A percentile compares a stretch with the other conserved stretches of the same genome.
These are phyloP conservation scores for Medicago ruthenica DNA, from an alignment of 306 rosid genomes.

Conservation along the genomic window DNA sequence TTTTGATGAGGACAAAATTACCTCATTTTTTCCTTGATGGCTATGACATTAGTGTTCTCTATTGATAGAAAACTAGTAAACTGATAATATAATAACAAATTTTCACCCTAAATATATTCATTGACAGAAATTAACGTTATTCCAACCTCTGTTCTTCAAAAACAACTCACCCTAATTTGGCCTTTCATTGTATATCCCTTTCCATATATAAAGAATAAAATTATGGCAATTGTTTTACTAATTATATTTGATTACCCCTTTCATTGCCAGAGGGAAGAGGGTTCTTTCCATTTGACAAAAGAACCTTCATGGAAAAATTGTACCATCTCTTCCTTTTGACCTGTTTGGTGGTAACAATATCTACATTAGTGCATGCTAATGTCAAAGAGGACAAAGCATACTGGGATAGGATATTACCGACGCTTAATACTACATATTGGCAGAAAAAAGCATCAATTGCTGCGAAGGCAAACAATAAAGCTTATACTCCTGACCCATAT, in stretches of 20 bases:
- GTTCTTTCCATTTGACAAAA: constrained; percentile 22
- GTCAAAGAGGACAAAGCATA: background rate
- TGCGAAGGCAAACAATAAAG: constrained; percentile 13
- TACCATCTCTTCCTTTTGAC: background rate
- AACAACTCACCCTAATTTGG: constrained; percentile 13
- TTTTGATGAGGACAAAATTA: background rate
- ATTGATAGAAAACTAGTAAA: constrained; percentile 31
- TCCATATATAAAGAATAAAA: background rate
- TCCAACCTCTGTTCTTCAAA: constrained; percentile 37
- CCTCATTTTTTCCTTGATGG: constrained; percentile 18
- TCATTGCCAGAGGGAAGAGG: background rate
- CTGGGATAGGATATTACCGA: background rate
- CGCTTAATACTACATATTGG: constrained; percentile 57
- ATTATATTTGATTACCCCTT: background rate
- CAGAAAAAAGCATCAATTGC: constrained; percentile 46
- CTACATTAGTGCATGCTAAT: constrained; percentile 48
- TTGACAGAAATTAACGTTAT: constrained; percentile 31
- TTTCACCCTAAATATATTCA: constrained; percentile 14
- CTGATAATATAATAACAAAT: background rate
- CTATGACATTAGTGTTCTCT: constrained; percentile 24
- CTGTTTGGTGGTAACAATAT: constrained; percentile 30
- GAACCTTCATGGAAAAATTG: constrained; percentile 18
- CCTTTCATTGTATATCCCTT: background rate
- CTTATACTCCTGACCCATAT: constrained; percentile 54
- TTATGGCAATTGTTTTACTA: background rate